Evolutionary conservation across 805 yeast species (phyloP).

Genomic region (Candida ortonii): DNA sequence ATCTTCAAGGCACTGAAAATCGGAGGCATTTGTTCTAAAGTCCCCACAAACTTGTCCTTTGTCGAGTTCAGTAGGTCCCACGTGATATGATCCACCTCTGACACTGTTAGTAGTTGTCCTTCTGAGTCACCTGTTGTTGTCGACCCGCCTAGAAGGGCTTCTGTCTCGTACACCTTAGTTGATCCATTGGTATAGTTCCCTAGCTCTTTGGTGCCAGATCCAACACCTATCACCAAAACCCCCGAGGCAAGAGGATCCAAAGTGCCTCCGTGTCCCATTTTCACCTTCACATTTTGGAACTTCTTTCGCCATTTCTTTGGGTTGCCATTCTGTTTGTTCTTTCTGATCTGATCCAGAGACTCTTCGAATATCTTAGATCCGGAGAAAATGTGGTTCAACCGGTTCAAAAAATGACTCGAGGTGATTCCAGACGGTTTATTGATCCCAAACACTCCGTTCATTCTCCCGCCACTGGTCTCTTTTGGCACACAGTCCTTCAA

Average conservation of each 20-base stretch:
- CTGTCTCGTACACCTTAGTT: slow-evolving; percentile 75
- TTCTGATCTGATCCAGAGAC: slow-evolving; percentile 50
- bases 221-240: slow-evolving; percentile 87
- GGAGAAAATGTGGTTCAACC: slow-evolving; percentile 62
- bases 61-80: slow-evolving; percentile 48
- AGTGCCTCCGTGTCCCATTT: slow-evolving; percentile 98
- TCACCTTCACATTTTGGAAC: slow-evolving; percentile 57
- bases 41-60: slow-evolving; percentile 70
- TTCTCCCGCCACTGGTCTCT: too few relatives aligned
- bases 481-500: too few relatives aligned
- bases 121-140: slow-evolving; percentile 95
- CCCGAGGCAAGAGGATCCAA: slow-evolving; percentile 96
- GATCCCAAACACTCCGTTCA: slow-evolving; percentile 94
- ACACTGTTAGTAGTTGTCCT: slow-evolving; percentile 70
- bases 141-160: slow-evolving; percentile 81
- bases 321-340: slow-evolving; percentile 42
- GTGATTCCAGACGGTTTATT: slow-evolving; percentile 85
- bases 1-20: slow-evolving; percentile 90
- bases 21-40: slow-evolving; percentile 87
- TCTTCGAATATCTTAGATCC: slow-evolving; percentile 54
- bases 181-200: slow-evolving; percentile 71
- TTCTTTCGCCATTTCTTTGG: slow-evolving; percentile 50
- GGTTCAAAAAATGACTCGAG: slow-evolving; percentile 69
- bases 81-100: slow-evolving; percentile 55
- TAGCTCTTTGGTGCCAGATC: slow-evolving; percentile 81